A percentile compares a stretch with the other conserved stretches of the same genome.
Evolutionary conservation across 495 filamentous ascomycete species (phyloP).

Genomic region (Bombardia bombarda): DNA sequence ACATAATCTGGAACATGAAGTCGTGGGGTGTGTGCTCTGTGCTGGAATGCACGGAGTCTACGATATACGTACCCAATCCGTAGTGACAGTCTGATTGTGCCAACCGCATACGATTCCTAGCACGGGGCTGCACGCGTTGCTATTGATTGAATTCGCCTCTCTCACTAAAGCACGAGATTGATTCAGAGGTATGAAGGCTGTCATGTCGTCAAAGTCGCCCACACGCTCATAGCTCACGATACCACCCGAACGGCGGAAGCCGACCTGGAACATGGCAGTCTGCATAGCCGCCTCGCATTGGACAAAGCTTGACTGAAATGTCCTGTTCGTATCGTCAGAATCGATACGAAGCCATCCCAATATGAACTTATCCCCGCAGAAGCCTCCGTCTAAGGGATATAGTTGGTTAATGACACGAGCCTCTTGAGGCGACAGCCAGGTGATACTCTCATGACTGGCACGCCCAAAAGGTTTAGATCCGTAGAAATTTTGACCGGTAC

Average conservation of each 20-base stretch:
- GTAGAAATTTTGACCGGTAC: not conserved
- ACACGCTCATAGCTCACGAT: not conserved
- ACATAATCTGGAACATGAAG: no score
- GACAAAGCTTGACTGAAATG: slow-evolving; percentile 16
- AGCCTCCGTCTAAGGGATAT: not conserved
- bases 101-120: not conserved
- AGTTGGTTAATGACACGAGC: not conserved
- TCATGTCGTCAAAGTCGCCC: not conserved
- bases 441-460: not conserved
- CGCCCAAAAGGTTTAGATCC: not conserved
- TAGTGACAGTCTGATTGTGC: not conserved
- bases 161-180: not conserved
- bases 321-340: not conserved
- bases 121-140: no score
- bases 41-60: no score
- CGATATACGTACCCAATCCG: no score
- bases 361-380: slow-evolving; percentile 6
- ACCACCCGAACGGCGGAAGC: slow-evolving; percentile 20
- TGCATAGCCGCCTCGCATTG: slow-evolving; percentile 22
- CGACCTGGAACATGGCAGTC: slow-evolving; percentile 25
- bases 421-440: no score
- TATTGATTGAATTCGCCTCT: not conserved
- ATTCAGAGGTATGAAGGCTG: not conserved
- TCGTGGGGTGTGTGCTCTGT: no score
- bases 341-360: slow-evolving; percentile 17